Percentiles rank a stretch among this genome's conserved stretches.
Conservation (phyloP, 768 basidiomycete species). For the Tylopilus subfusipes region DNA sequence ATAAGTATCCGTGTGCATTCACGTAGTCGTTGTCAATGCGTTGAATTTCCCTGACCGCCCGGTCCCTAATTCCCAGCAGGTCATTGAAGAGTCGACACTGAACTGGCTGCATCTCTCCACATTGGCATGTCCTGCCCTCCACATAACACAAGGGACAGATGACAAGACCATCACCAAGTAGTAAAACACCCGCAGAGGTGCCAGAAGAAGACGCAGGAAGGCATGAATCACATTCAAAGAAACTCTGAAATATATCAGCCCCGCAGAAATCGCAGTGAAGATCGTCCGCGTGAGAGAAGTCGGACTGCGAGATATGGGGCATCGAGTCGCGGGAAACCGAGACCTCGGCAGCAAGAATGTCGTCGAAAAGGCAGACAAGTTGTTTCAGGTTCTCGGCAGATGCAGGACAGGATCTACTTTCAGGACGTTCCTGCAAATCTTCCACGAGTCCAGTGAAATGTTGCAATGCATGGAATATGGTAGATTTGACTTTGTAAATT, state of each 20-base stretch:
- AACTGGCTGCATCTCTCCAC: constrained; percentile 55
- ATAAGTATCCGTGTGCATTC: constrained; percentile 11
- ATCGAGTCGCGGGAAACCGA: constrained; percentile 36
- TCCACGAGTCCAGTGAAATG: constrained; percentile 27
- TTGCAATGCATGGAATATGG: constrained; percentile 53
- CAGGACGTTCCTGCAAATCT: neutral
- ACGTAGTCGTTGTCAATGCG: constrained; percentile 9
- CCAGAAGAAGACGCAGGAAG: constrained; percentile 20
- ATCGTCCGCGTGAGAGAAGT: constrained; percentile 20
- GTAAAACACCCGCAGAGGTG: constrained; percentile 12
- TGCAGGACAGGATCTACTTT: neutral
- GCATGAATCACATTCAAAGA: constrained; percentile 66
- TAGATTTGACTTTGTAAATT: constrained; percentile 70
- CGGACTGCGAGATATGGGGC: constrained; percentile 30
- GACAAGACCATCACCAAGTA: constrained; percentile 42
- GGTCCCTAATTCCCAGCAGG: constrained; percentile 44
- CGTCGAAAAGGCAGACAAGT: constrained; percentile 47
- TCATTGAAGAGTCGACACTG: constrained; percentile 52
- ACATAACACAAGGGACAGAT: constrained; percentile 72
- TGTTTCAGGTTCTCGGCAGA: constrained; percentile 26
- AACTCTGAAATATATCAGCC: constrained; percentile 77
- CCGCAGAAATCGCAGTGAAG: constrained; percentile 76
- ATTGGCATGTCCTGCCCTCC: constrained; percentile 73
- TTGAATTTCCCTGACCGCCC: constrained; percentile 32
- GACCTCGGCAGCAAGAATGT: constrained; percentile 43